Evolutionary conservation across 1,284 basidiomycete genomes (phyloP), one percentile per base, ranked within the genome.

Genomic region (Moesziomyces antarcticus): DNA sequence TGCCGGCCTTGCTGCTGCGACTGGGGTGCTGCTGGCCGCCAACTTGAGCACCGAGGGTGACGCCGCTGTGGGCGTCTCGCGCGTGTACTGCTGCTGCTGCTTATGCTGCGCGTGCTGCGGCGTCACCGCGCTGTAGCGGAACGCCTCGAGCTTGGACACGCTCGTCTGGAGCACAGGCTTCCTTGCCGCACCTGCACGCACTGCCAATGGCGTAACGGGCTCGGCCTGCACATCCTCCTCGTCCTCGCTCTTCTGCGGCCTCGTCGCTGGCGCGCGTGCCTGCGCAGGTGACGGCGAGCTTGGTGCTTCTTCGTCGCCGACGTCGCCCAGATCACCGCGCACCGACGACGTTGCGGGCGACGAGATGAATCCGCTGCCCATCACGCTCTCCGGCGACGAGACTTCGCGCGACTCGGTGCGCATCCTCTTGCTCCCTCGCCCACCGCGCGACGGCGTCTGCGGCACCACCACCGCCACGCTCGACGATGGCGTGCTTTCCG

Each of bases 131-230:
- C 9, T 16, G 21, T 65, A 71, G 7, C 69, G 47, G 20, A 73
- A 73, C 27, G 71, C 71, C 24, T 73, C 71, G 13, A 73, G 49
- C 56, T 64, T 68, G 24, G 65, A 59, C 59, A 63, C 56, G 51
- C 70, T 73, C 8, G 56, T 70, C 9, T 55, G 43, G 24, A 59
- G 37, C 48, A 53, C 48, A 8, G 60, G 56, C 21, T 53, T 69
- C 40, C 42, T 44, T 8, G 35, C 30, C 18, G 14, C 37, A 0
- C 52, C 49, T 25, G n/a, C 44, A n/a, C 46, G 45, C 42, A n/a
- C 27, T 0, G 51, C 48, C n/a, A 64, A 5, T 8, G 68, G 61
- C 35, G 61, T 71, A n/a, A 53, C 54, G 0, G 68, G 68, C 14
- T 61, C 61, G 9, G 24, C 37, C 20, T 52, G 33, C 41, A 57